These are phyloP conservation scores for Coccinonectria pachysandricola DNA, from an alignment of 2,329 filamentous ascomycete species.

Conservation along the genomic window DNA sequence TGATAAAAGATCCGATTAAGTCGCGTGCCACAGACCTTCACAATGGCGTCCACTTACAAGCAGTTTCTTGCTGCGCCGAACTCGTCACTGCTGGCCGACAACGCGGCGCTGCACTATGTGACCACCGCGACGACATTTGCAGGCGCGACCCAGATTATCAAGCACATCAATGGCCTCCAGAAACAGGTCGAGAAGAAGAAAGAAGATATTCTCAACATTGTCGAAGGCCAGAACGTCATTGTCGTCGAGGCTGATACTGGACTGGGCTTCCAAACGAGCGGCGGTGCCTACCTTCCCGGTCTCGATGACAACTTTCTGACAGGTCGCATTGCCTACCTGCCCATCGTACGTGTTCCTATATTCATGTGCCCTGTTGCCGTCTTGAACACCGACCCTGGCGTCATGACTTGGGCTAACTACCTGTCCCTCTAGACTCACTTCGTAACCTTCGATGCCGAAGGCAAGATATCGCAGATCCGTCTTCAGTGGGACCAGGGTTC, in stretches of 20 bases:
- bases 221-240: constrained; percentile 62
- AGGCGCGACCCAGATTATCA: constrained; percentile 66
- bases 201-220: constrained; percentile 61
- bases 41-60: constrained; percentile 50
- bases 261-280: constrained; percentile 70
- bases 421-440: constrained; percentile 59
- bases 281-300: constrained; percentile 76
- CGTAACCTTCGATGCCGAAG: constrained; percentile 66
- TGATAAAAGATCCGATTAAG: too few relatives aligned
- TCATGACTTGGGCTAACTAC: constrained; percentile 5
- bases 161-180: constrained; percentile 63
- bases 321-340: constrained; percentile 67
- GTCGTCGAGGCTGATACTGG: constrained; percentile 79
- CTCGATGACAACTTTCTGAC: constrained; percentile 91
- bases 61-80: constrained; percentile 61
- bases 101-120: constrained; percentile 75
- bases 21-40: too few relatives aligned
- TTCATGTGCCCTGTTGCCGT: too few relatives aligned
- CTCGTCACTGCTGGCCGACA: constrained; percentile 50
- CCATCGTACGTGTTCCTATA: constrained; percentile 73
- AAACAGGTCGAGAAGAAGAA: constrained; percentile 75
- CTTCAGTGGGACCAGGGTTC: constrained; percentile 93
- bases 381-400: neutral
- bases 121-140: constrained; percentile 70
- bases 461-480: constrained; percentile 78